These are phyloP conservation scores for Rhodotorula sp. DNA, from an alignment of 1,284 basidiomycete species.

Conservation along the genomic window DNA sequence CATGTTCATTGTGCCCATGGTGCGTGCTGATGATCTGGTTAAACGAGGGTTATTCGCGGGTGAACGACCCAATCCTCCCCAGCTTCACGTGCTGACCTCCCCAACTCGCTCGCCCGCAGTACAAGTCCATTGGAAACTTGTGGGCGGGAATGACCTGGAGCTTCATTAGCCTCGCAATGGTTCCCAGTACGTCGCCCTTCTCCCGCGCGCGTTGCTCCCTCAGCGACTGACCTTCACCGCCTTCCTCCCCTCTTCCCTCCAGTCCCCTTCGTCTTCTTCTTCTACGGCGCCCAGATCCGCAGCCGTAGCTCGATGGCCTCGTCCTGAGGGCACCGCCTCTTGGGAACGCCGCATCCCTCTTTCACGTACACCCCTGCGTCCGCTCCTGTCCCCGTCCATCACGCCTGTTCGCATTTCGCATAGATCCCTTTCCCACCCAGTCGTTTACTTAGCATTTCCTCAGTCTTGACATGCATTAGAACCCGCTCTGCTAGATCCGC, in stretches of 20 bases:
- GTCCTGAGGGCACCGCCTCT: not conserved
- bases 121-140: slow-evolving; percentile 16
- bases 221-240: not conserved
- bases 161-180: slow-evolving; percentile 24
- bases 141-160: slow-evolving; percentile 35
- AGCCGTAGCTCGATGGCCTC: slow-evolving; percentile 48
- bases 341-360: not conserved
- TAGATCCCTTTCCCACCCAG: not conserved
- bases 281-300: slow-evolving; percentile 50
- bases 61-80: too few relatives aligned
- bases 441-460: not conserved
- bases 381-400: not conserved
- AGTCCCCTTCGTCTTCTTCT: slow-evolving; percentile 56
- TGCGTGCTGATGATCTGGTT: slow-evolving; percentile 4
- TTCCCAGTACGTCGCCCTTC: slow-evolving; percentile 5
- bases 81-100: not conserved
- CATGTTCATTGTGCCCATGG: slow-evolving; percentile 9
- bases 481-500: too few relatives aligned
- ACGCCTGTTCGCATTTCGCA: not conserved
- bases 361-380: not conserved
- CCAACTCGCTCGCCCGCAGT: slow-evolving; percentile 4
- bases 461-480: too few relatives aligned
- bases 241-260: slow-evolving; percentile 50
- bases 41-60: too few relatives aligned
- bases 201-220: too few relatives aligned